Percentiles rank a stretch among this genome's conserved stretches.
Evolutionary conservation across 2,329 filamentous ascomycete genomes (phyloP).

Genomic region (Emergomyces pasteurianus): DNA sequence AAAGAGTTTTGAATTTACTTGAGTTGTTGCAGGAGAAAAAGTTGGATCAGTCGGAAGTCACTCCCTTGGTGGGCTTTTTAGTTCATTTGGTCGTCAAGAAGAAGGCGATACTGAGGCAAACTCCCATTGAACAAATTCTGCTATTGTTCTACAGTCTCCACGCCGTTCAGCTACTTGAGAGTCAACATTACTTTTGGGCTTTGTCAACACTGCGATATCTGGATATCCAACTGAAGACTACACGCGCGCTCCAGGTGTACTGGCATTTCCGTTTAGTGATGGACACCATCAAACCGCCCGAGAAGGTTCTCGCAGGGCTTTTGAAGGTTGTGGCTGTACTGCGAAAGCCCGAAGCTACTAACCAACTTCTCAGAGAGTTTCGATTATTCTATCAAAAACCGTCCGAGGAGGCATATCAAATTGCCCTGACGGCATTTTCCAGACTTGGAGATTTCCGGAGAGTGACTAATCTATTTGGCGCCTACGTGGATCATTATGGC

Average conservation of each 20-base stretch:
- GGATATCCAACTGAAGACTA: constrained; percentile 16
- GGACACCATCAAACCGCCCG: constrained; percentile 12
- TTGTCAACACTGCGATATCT: constrained; percentile 21
- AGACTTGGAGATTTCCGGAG: constrained; percentile 34
- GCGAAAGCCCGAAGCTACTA: constrained; percentile 25
- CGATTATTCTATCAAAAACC: constrained; percentile 22
- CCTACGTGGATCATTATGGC: constrained; percentile 27
- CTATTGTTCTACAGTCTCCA: constrained; percentile 18
- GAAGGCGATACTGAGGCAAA: constrained; percentile 15
- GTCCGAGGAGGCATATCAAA: constrained; percentile 22
- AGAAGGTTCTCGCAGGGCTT: constrained; percentile 13
- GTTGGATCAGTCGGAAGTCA: neutral
- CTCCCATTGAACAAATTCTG: constrained; percentile 21
- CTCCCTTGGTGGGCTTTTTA: constrained; percentile 15
- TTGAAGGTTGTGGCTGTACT: constrained; percentile 17
- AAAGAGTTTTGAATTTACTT: neutral
- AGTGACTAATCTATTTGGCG: constrained; percentile 35
- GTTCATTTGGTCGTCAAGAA: constrained; percentile 18
- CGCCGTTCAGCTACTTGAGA: constrained; percentile 14
- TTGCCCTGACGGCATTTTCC: constrained; percentile 32
- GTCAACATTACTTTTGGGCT: constrained; percentile 18
- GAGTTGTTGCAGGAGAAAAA: neutral
- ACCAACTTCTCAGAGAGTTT: constrained; percentile 32
- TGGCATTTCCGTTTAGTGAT: constrained; percentile 28
- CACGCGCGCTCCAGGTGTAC: constrained; percentile 28